Percentiles rank a stretch among this genome's conserved stretches.
Evolutionary conservation across 306 rosid genomes (phyloP).

Genomic region (Dalbergia cochinchinensis): DNA sequence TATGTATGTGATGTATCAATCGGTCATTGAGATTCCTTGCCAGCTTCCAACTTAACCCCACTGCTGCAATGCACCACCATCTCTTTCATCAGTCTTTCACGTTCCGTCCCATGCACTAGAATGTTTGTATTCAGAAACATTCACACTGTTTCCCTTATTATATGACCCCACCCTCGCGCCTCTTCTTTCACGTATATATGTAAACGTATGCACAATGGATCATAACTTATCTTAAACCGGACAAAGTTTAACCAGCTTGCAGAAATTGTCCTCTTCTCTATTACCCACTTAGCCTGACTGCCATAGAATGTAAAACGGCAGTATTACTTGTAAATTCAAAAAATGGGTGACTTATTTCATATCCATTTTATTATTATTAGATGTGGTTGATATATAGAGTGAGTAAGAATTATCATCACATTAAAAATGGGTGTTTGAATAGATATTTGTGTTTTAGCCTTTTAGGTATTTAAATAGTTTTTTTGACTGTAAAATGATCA

Average conservation of each 20-base stretch:
- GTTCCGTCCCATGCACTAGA: conserved; percentile 53
- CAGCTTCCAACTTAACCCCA: conserved; percentile 48
- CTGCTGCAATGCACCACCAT: conserved; percentile 12
- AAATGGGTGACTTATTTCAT: too few relatives aligned
- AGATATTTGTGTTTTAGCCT: too few relatives aligned
- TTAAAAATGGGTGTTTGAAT: too few relatives aligned
- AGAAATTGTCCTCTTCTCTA: conserved; percentile 37
- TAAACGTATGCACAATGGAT: conserved; percentile 15
- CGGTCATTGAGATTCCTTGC: conserved; percentile 58
- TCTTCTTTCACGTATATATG: conserved; percentile 6
- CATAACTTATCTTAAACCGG: background rate
- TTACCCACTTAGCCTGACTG: conserved; percentile 40
- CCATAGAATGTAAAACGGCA: background rate
- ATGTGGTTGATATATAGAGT: too few relatives aligned
- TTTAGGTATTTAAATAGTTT: too few relatives aligned
- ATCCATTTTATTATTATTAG: too few relatives aligned
- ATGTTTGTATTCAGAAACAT: conserved; percentile 45
- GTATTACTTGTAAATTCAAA: too few relatives aligned
- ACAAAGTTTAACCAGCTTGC: conserved; percentile 47
- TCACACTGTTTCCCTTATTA: background rate
- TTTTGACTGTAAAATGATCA: too few relatives aligned
- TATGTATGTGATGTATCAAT: conserved; percentile 35
- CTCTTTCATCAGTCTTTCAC: conserved; percentile 49
- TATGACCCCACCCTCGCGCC: conserved; percentile 45
- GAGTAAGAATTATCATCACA: too few relatives aligned